Evolutionary conservation across 768 basidiomycete species (phyloP).

Genomic region (Pulveroboletus sp.): DNA sequence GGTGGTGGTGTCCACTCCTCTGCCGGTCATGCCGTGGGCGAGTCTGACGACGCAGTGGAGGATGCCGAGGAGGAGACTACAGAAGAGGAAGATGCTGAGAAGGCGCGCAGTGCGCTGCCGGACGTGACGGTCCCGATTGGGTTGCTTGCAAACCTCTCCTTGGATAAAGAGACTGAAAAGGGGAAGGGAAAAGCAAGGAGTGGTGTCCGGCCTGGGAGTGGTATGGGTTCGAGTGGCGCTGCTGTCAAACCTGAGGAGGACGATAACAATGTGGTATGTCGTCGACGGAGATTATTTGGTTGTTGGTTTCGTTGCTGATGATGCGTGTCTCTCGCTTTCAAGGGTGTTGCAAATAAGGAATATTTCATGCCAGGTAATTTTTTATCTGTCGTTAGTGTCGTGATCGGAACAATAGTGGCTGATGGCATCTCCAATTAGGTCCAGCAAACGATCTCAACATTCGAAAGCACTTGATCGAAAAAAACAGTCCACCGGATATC

Average conservation of each 20-base stretch:
- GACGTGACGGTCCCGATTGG: slow-evolving; percentile 73
- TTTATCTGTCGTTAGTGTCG: neutral
- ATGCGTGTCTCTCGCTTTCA: slow-evolving; percentile 4
- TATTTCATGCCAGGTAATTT: slow-evolving; percentile 74
- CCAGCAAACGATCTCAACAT: slow-evolving; percentile 69
- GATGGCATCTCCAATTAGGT: slow-evolving; percentile 33
- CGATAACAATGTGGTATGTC: slow-evolving; percentile 59
- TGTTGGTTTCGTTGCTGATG: neutral
- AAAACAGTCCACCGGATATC: slow-evolving; percentile 77
- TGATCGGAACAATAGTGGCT: neutral
- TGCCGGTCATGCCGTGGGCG: slow-evolving; percentile 10
- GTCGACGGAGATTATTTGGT: neutral
- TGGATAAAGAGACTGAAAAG: slow-evolving; percentile 50
- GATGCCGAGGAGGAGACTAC: slow-evolving; percentile 29
- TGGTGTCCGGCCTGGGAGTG: slow-evolving; percentile 29
- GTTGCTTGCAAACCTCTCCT: slow-evolving; percentile 64
- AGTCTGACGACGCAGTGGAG: slow-evolving; percentile 38
- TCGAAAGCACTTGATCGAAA: slow-evolving; percentile 68
- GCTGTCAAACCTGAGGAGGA: slow-evolving; percentile 39
- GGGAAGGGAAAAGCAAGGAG: slow-evolving; percentile 36
- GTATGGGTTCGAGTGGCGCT: slow-evolving; percentile 3
- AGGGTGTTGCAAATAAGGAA: slow-evolving; percentile 78
- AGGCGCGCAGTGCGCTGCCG: slow-evolving; percentile 49
- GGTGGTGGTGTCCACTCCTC: neutral
- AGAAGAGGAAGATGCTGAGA: slow-evolving; percentile 41